Conservation (phyloP, 495 filamentous ascomycete species). For the Wilcoxina mikolae region DNA sequence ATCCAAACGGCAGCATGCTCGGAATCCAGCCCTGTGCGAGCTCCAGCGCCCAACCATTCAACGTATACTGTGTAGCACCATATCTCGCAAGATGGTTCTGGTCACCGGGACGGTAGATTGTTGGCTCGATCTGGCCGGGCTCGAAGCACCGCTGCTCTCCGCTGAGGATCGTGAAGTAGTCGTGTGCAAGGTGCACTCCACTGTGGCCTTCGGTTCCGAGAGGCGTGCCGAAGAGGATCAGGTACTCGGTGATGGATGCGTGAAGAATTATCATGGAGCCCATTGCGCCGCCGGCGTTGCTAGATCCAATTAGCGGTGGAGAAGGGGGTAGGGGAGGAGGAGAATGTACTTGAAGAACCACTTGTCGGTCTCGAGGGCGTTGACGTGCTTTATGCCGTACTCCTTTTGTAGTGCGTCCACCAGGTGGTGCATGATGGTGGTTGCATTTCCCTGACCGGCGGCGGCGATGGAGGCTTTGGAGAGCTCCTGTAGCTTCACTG, state of each 20-base stretch:
- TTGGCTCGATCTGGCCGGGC: constrained; percentile 52
- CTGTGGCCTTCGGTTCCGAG: constrained; percentile 78
- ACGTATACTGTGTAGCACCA: constrained; percentile 75
- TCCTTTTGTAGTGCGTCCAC: constrained; percentile 32
- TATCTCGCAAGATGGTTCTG: constrained; percentile 67
- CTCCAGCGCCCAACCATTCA: constrained; percentile 65
- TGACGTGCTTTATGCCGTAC: constrained; percentile 40
- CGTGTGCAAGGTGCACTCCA: constrained; percentile 74
- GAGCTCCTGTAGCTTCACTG: constrained; percentile 51
- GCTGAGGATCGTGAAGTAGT: constrained; percentile 79
- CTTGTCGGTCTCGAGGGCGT: constrained; percentile 40
- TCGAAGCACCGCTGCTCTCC: constrained; percentile 60
- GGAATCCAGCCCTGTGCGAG: constrained; percentile 85
- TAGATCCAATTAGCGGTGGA: constrained; percentile 14
- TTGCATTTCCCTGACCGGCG: constrained; percentile 60
- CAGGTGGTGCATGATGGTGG: constrained; percentile 37
- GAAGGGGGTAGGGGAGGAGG: neutral
- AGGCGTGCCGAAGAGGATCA: constrained; percentile 73
- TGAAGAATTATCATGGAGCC: constrained; percentile 82
- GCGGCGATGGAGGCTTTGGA: constrained; percentile 49
- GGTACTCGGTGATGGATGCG: constrained; percentile 59
- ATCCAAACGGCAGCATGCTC: constrained; percentile 77
- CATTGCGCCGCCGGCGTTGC: constrained; percentile 73
- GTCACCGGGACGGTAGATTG: constrained; percentile 58
- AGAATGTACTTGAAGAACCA: constrained; percentile 50